These are phyloP conservation scores for Aspergillus sparsus DNA, from an alignment of 495 filamentous ascomycete species.

Conservation along the genomic window DNA sequence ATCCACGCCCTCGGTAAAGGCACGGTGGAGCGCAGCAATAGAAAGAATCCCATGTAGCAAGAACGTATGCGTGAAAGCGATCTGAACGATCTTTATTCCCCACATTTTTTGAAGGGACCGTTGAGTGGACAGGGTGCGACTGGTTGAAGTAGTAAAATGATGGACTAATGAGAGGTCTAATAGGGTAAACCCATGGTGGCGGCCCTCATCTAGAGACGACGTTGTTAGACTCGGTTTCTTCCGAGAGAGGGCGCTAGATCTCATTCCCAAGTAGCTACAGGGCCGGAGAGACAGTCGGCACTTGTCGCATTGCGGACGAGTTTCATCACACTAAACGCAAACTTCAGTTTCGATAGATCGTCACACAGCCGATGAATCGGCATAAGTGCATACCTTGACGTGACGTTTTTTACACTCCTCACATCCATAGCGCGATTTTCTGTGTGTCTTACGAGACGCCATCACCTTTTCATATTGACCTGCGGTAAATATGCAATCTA, in stretches of 20 bases:
- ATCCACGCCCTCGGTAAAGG: not conserved
- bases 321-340: not conserved
- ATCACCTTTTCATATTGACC: not conserved
- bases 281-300: not conserved
- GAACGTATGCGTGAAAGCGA: not conserved
- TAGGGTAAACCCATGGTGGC: not conserved
- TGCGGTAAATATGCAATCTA: too few species aligned
- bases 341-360: not conserved
- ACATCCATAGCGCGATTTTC: not conserved
- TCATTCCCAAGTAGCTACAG: not conserved
- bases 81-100: not conserved
- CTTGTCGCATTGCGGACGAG: not conserved
- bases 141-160: not conserved
- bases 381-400: not conserved
- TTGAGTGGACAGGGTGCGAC: not conserved
- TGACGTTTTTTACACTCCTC: not conserved
- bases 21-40: not conserved
- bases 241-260: not conserved
- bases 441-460: not conserved
- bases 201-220: not conserved
- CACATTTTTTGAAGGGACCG: not conserved
- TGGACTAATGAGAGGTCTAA: not conserved
- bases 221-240: not conserved
- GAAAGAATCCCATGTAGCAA: not conserved
- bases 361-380: not conserved